Percentiles rank a stretch among this genome's conserved stretches.
phyloP scores from a whole-genome alignment of 2,329 filamentous ascomycete genomes.

The Coniella vitis region DNA sequence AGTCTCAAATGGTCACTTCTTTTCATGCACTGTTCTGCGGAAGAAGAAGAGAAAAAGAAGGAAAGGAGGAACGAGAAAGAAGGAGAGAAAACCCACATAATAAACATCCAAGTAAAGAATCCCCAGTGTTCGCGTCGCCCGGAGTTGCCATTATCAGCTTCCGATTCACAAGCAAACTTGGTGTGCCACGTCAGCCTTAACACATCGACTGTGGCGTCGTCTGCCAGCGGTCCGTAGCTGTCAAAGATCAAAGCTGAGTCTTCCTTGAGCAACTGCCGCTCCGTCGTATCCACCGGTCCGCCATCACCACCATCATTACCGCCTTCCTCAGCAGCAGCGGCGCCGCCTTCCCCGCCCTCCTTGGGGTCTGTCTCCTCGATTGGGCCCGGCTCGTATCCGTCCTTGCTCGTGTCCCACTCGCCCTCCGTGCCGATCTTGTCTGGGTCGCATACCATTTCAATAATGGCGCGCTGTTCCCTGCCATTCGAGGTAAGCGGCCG shows the following conservation, averaged over 20 bases:
- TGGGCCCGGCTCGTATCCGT: slow-evolving; percentile 39
- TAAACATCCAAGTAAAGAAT: slow-evolving; percentile 94
- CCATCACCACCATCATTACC: slow-evolving; percentile 15
- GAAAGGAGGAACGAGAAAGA: no score
- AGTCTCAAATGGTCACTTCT: slow-evolving; percentile 7
- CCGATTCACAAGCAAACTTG: slow-evolving; percentile 72
- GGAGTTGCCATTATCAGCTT: slow-evolving; percentile 31
- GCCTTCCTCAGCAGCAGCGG: slow-evolving; percentile 22
- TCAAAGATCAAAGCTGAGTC: slow-evolving; percentile 66
- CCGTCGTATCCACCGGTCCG: slow-evolving; percentile 29
- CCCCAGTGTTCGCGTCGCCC: slow-evolving; percentile 60
- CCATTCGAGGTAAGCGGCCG: slow-evolving; percentile 48
- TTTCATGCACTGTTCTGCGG: no score
- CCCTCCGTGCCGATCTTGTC: slow-evolving; percentile 68
- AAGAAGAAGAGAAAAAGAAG: no score
- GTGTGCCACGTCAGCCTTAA: slow-evolving; percentile 80
- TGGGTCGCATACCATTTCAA: slow-evolving; percentile 79
- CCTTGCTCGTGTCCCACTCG: slow-evolving; percentile 47
- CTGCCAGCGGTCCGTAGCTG: slow-evolving; percentile 58
- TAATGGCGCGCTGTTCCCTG: slow-evolving; percentile 63
- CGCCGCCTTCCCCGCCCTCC: slow-evolving; percentile 10
- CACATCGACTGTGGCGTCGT: slow-evolving; percentile 50
- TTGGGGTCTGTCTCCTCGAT: slow-evolving; percentile 8
- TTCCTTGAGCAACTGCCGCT: slow-evolving; percentile 47
- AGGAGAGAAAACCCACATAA: slow-evolving; percentile 63